These are phyloP conservation scores for Diplocarpon rosae DNA, from an alignment of 2,329 filamentous ascomycete species.

Conservation along the genomic window DNA sequence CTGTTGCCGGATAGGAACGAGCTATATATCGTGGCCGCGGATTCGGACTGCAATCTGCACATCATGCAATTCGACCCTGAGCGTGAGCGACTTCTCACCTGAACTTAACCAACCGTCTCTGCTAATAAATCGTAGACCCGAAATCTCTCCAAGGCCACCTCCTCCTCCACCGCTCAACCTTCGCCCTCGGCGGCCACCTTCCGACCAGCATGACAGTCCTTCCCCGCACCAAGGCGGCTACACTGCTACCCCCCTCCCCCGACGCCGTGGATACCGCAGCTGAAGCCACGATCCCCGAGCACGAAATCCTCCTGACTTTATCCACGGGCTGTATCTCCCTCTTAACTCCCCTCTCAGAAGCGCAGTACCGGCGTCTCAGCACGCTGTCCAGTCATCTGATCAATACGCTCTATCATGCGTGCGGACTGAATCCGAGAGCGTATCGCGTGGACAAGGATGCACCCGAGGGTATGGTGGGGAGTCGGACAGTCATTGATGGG, in stretches of 20 bases:
- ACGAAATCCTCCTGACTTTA: slow-evolving; percentile 57
- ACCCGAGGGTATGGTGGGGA: slow-evolving; percentile 30
- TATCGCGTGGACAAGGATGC: slow-evolving; percentile 56
- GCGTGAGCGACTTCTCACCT: slow-evolving; percentile 43
- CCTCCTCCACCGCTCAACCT: slow-evolving; percentile 76
- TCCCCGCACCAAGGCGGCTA: slow-evolving; percentile 47
- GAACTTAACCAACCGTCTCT: too few relatives aligned
- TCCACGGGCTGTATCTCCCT: slow-evolving; percentile 66
- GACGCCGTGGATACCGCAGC: slow-evolving; percentile 22
- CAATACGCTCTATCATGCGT: slow-evolving; percentile 63
- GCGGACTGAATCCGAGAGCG: slow-evolving; percentile 72
- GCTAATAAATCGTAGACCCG: slow-evolving; percentile 65
- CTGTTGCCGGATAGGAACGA: slow-evolving; percentile 80
- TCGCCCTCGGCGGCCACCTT: slow-evolving; percentile 71
- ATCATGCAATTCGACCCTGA: slow-evolving; percentile 92
- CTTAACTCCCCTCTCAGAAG: slow-evolving; percentile 67
- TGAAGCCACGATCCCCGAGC: slow-evolving; percentile 28
- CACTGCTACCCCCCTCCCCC: slow-evolving; percentile 35
- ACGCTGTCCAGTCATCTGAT: slow-evolving; percentile 72
- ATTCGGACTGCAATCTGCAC: slow-evolving; percentile 78
- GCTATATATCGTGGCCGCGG: slow-evolving; percentile 71
- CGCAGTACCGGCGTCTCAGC: slow-evolving; percentile 71
- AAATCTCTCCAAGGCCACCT: slow-evolving; percentile 85
- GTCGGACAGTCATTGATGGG: slow-evolving; percentile 55
- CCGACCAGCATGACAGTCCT: slow-evolving; percentile 67